A percentile compares a stretch with the other conserved stretches of the same genome.
phyloP scores from a whole-genome alignment of 2,329 filamentous ascomycete genomes.

The Stagonosporopsis vannaccii region DNA sequence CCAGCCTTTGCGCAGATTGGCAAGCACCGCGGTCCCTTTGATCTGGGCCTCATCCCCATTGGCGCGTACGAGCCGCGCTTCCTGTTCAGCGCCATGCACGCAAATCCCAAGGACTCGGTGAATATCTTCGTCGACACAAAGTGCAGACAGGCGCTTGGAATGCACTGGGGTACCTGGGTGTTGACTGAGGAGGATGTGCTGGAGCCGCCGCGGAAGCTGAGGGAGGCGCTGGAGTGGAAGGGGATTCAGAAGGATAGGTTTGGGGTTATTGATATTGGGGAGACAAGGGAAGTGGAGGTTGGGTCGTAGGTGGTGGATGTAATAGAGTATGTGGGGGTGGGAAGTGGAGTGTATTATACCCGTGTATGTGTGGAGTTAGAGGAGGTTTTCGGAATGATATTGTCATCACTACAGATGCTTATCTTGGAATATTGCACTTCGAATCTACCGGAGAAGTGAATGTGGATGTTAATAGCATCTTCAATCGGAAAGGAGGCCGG shows the following conservation, averaged over 20 bases:
- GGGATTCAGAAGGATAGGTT: constrained; percentile 81
- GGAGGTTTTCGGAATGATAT: too few relatives aligned
- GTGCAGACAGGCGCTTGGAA: constrained; percentile 80
- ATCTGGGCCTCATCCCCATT: constrained; percentile 91
- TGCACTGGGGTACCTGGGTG: constrained; percentile 91
- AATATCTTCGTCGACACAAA: constrained; percentile 87
- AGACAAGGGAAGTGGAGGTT: constrained; percentile 72
- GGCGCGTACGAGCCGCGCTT: constrained; percentile 81
- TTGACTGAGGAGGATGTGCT: constrained; percentile 84
- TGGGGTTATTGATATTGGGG: constrained; percentile 82
- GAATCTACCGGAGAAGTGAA: too few relatives aligned
- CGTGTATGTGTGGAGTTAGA: neutral
- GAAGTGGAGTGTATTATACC: neutral
- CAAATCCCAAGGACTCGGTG: constrained; percentile 84
- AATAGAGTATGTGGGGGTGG: neutral
- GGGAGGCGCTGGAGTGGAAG: constrained; percentile 72
- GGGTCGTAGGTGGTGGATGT: neutral
- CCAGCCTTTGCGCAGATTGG: constrained; percentile 90
- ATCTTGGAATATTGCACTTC: too few relatives aligned
- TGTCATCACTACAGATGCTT: too few relatives aligned
- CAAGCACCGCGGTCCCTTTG: constrained; percentile 79
- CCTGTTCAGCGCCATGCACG: constrained; percentile 82
- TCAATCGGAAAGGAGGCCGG: too few relatives aligned
- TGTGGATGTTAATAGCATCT: too few relatives aligned
- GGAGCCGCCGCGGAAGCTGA: constrained; percentile 78